Percentiles rank a stretch among this genome's conserved stretches.
Evolutionary conservation across 345 rosid species (phyloP).

Genomic region (Capsella bursapastoris): DNA sequence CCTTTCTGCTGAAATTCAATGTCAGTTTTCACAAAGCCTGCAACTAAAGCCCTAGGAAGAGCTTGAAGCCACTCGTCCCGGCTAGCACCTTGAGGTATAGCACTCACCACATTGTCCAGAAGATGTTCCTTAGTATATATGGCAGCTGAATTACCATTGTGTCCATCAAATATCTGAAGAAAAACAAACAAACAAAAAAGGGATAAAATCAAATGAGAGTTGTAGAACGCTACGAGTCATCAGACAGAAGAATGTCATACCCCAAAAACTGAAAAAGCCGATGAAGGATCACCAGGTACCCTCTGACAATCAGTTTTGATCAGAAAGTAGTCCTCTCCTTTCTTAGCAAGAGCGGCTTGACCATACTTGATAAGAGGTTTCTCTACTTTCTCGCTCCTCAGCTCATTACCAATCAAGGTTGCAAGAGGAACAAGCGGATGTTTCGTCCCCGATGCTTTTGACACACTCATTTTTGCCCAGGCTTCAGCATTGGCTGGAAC

Average conservation of each 20-base stretch:
- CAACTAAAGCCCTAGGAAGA: constrained; percentile 95
- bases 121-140: constrained; percentile 86
- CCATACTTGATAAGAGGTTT: constrained; percentile 89
- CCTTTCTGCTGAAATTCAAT: constrained; percentile 98
- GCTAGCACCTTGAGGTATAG: constrained; percentile 71
- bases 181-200: constrained; percentile 16
- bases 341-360: constrained; percentile 96
- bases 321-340: constrained; percentile 96
- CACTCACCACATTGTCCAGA: constrained; percentile 84
- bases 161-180: constrained; percentile 91
- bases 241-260: constrained; percentile 46
- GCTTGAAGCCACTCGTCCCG: constrained; percentile 99
- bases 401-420: constrained; percentile 90
- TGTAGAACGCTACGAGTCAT: neutral
- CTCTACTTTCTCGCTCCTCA: constrained; percentile 85
- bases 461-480: constrained; percentile 68
- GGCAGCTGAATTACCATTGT: constrained; percentile 98
- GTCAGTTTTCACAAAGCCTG: constrained; percentile 99
- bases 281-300: constrained; percentile 74
- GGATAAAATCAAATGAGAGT: constrained; percentile 1
- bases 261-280: constrained; percentile 95
- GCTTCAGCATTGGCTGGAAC: constrained; percentile 56
- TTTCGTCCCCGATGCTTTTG: constrained; percentile 64
- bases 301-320: constrained; percentile 80
- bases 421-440: constrained; percentile 89